These are phyloP conservation scores for Rhododendron ovatum DNA, from an alignment of 148 eudicot species.

Conservation along the genomic window DNA sequence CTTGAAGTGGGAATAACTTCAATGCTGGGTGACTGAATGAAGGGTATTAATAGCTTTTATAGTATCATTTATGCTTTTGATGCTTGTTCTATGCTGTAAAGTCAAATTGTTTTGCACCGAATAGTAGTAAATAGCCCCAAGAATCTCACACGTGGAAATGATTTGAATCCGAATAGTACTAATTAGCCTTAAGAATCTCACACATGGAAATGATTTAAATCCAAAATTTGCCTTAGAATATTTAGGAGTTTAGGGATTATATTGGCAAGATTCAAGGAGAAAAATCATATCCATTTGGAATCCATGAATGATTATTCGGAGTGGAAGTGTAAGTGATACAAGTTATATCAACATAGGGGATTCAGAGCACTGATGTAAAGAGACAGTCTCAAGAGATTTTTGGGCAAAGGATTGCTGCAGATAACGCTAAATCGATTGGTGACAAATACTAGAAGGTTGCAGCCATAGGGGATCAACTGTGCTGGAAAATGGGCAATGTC, in stretches of 20 bases:
- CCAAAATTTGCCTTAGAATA: not conserved
- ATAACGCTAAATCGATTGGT: not conserved
- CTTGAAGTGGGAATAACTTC: not conserved
- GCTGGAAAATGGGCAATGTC: not conserved
- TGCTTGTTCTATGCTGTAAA: not conserved
- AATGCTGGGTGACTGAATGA: not conserved
- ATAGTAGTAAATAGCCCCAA: not conserved
- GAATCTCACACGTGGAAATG: not conserved
- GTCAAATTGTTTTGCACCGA: not conserved
- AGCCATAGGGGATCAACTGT: too few species aligned
- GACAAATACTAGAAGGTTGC: not conserved
- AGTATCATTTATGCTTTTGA: not conserved
- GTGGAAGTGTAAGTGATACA: too few species aligned
- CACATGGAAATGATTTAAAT: not conserved
- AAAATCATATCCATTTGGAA: not conserved
- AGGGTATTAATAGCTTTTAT: not conserved
- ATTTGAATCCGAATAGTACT: not conserved
- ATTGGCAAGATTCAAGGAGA: not conserved
- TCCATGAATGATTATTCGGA: too few species aligned
- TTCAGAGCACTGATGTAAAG: not conserved
- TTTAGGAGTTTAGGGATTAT: not conserved
- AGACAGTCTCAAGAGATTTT: not conserved
- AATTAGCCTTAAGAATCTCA: not conserved
- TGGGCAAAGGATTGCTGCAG: not conserved
- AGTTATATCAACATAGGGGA: not conserved